A percentile compares a stretch with the other conserved stretches of the same genome.
Conservation (phyloP, 306 rosid genomes). For the Medicago truncatula region DNA sequence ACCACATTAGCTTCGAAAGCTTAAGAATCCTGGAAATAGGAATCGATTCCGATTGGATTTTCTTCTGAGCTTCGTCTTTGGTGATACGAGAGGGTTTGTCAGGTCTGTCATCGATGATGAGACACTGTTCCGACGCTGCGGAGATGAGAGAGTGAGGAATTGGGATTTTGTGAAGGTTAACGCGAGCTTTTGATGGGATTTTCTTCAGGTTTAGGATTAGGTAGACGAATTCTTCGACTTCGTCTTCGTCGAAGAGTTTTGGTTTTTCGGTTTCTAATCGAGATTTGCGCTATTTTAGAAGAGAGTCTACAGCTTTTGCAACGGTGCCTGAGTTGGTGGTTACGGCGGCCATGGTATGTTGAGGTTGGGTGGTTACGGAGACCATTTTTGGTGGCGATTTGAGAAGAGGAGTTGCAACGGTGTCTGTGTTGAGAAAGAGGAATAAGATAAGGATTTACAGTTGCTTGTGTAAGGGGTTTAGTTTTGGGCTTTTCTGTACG, state of each 20-base stretch:
- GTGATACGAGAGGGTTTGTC: slow-evolving; percentile 54
- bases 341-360: slow-evolving; percentile 8
- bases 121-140: slow-evolving; percentile 59
- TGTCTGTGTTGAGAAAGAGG: too few relatives aligned
- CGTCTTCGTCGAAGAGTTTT: slow-evolving; percentile 55
- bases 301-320: slow-evolving; percentile 58
- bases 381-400: too few relatives aligned
- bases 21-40: slow-evolving; percentile 64
- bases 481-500: too few relatives aligned
- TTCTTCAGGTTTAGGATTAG: slow-evolving; percentile 68
- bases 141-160: slow-evolving; percentile 67
- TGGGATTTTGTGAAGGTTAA: slow-evolving; percentile 63
- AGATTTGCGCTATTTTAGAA: slow-evolving; percentile 66
- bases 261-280: slow-evolving; percentile 55
- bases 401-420: too few relatives aligned
- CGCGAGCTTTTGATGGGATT: slow-evolving; percentile 60
- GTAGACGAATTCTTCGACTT: slow-evolving; percentile 57
- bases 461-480: too few relatives aligned
- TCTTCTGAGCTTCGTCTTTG: slow-evolving; percentile 54
- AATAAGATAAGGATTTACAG: too few relatives aligned
- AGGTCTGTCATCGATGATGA: slow-evolving; percentile 75
- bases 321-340: slow-evolving; percentile 29
- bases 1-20: slow-evolving; percentile 67
- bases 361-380: not conserved
- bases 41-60: slow-evolving; percentile 60